Conservation (phyloP, 1,139 yeast genomes). For the Zygotorulaspora mrakii region DNA sequence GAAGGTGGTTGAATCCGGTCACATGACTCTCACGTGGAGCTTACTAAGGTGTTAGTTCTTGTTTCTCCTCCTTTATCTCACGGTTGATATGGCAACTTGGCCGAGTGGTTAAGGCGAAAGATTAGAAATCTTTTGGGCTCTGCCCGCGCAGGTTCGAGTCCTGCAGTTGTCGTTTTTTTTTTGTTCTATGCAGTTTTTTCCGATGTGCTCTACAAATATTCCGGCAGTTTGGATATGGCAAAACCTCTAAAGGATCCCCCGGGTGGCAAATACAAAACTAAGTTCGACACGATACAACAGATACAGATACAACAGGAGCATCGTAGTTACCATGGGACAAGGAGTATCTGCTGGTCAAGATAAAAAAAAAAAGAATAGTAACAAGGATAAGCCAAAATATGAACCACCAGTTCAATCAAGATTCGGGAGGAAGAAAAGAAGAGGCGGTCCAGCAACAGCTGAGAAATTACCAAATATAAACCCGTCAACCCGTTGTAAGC, state of each 20-base stretch:
- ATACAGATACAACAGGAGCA: not conserved
- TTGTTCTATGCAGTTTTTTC: not conserved
- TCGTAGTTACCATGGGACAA: constrained; percentile 55
- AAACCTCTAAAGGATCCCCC: constrained; percentile 1
- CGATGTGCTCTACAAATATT: not conserved
- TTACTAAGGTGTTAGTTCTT: no score
- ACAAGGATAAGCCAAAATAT: constrained; percentile 86
- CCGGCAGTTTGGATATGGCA: not conserved
- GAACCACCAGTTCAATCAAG: constrained; percentile 98
- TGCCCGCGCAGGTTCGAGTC: constrained; percentile 42
- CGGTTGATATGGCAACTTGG: constrained; percentile 43
- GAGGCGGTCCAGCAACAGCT: constrained; percentile 90
- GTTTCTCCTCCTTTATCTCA: no score
- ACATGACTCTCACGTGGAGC: no score
- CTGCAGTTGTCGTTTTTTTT: constrained; percentile 39
- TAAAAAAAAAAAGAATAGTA: constrained; percentile 67
- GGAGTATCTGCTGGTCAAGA: constrained; percentile 73
- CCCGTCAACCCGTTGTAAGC: constrained; percentile 91
- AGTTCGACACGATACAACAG: not conserved
- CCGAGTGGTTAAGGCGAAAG: constrained; percentile 55
- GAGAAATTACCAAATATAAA: constrained; percentile 80
- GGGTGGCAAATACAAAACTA: constrained; percentile 12
- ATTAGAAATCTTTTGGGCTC: constrained; percentile 51
- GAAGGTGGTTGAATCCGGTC: no score
- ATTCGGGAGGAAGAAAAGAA: constrained; percentile 69